Conservation (phyloP, 164 flowering plant species). For the Buxus sempervirens region DNA sequence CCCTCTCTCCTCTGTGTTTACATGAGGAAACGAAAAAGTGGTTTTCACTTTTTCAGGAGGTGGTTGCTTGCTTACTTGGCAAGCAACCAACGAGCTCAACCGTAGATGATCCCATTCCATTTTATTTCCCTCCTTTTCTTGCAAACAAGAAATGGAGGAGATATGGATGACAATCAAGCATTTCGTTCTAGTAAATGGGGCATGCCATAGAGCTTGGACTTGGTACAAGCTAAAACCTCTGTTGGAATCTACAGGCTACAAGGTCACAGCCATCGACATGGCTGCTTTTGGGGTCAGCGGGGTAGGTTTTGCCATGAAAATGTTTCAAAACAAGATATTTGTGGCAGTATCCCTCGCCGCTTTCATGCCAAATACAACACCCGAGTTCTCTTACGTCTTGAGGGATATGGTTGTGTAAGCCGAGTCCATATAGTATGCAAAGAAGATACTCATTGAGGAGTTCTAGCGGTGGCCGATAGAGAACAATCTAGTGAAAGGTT, state of each 20-base stretch:
- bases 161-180: conserved; percentile 25
- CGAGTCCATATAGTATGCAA: conserved; percentile 11
- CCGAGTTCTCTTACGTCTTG: conserved; percentile 20
- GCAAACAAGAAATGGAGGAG: neutral
- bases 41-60: too few relatives aligned
- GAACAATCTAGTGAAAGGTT: conserved; percentile 14
- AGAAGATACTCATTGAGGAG: conserved; percentile 11
- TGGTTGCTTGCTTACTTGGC: too few relatives aligned
- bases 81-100: too few relatives aligned
- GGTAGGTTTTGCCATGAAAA: conserved; percentile 28
- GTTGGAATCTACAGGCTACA: conserved; percentile 37
- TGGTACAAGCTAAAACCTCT: conserved; percentile 48
- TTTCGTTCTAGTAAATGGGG: conserved; percentile 57
- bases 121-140: too few relatives aligned
- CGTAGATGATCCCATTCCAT: too few relatives aligned
- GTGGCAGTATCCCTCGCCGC: conserved; percentile 27
- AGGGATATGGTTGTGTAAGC: too few relatives aligned
- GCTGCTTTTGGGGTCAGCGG: conserved; percentile 34
- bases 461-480: conserved; percentile 22
- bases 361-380: conserved; percentile 23
- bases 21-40: too few relatives aligned
- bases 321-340: conserved; percentile 19
- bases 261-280: conserved; percentile 42
- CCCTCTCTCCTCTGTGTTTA: too few relatives aligned
- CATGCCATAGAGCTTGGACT: conserved; percentile 58